These are phyloP conservation scores for Ramaria rubella DNA, from an alignment of 768 basidiomycete species.

Conservation along the genomic window DNA sequence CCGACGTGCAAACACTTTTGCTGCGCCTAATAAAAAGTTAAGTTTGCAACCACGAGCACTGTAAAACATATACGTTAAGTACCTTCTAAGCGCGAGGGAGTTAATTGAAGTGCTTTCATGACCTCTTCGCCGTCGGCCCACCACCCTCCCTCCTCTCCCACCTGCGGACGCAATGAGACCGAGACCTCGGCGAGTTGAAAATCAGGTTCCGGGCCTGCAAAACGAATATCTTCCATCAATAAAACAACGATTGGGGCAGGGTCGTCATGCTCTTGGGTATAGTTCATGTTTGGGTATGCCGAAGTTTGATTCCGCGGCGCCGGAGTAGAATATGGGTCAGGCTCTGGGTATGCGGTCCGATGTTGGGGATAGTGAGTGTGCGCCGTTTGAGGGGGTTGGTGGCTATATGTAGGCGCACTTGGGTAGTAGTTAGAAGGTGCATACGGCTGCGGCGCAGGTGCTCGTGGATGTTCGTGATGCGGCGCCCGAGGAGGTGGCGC, in stretches of 20 bases:
- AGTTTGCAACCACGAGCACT: not conserved
- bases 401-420: not conserved
- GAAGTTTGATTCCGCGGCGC: not conserved
- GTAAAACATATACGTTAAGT: not conserved
- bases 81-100: constrained; percentile 15
- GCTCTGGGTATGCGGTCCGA: not conserved
- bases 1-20: constrained; percentile 13
- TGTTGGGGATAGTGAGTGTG: not conserved
- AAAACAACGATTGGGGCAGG: constrained; percentile 8
- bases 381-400: not conserved
- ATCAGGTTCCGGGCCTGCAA: constrained; percentile 11
- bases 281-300: not conserved
- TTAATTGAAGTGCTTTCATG: constrained; percentile 11
- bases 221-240: constrained; percentile 14
- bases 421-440: not conserved
- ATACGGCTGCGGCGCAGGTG: not conserved
- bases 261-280: not conserved
- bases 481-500: not conserved
- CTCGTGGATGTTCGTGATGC: not conserved
- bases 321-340: not conserved
- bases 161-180: constrained; percentile 6
- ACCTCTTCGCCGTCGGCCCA: constrained; percentile 18
- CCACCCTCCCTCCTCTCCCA: constrained; percentile 7
- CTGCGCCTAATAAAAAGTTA: constrained; percentile 3
- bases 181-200: constrained; percentile 14